phyloP scores from a whole-genome alignment of 129 eudicot species.

The Mikania micrantha region DNA sequence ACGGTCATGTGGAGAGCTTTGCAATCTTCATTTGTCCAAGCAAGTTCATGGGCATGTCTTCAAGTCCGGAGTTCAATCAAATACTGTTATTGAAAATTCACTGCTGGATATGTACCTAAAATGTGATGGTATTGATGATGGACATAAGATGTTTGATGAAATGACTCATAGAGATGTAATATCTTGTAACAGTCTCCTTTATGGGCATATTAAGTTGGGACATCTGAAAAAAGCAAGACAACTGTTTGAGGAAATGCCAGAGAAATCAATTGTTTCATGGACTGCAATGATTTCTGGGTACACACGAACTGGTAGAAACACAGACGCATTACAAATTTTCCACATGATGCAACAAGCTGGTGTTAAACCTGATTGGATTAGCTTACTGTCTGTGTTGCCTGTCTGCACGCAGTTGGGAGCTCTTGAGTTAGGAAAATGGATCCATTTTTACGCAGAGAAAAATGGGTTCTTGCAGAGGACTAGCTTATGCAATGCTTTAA shows the following conservation, averaged over 20 bases:
- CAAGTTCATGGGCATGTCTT: not conserved
- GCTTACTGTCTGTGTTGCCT: constrained; percentile 52
- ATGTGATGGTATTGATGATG: not conserved
- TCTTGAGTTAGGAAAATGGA: constrained; percentile 59
- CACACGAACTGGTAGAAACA: constrained; percentile 24
- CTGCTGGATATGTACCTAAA: not conserved
- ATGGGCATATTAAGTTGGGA: not conserved
- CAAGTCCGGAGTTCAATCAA: not conserved
- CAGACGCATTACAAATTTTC: constrained; percentile 43
- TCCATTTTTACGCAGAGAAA: constrained; percentile 53
- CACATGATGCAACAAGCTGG: constrained; percentile 52
- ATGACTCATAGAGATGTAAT: not conserved
- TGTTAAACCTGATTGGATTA: constrained; percentile 57
- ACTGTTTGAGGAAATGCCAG: not conserved
- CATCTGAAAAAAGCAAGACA: not conserved
- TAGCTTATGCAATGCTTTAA: constrained; percentile 2
- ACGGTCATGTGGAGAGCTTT: not conserved
- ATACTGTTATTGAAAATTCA: constrained; percentile 2
- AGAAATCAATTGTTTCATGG: not conserved
- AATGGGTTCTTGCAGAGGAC: constrained; percentile 20
- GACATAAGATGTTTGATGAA: not conserved
- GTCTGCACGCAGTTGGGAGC: constrained; percentile 64
- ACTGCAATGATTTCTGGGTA: too few species aligned
- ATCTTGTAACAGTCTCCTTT: not conserved
- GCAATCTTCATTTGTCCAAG: not conserved